Evolutionary conservation across 129 eudicot genomes (phyloP).

Genomic region (Chrysanthemum seticuspe): DNA sequence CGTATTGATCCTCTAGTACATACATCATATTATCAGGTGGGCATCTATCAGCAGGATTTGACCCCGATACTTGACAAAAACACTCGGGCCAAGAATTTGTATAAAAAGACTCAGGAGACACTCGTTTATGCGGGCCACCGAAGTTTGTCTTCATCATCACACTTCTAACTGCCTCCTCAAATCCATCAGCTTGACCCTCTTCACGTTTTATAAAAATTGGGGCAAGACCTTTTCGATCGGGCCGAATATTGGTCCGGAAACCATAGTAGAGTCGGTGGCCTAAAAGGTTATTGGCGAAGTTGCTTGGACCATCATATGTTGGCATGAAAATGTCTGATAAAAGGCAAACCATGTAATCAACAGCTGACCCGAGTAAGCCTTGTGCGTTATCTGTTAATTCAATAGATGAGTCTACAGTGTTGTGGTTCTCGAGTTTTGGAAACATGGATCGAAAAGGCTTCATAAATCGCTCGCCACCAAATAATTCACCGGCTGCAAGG

Average conservation of each 20-base stretch:
- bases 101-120: slow-evolving; percentile 79
- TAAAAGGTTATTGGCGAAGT: slow-evolving; percentile 89
- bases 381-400: slow-evolving; percentile 66
- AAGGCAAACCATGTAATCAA: slow-evolving; percentile 98
- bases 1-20: slow-evolving; percentile 50
- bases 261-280: slow-evolving; percentile 96
- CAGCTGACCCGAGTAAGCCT: slow-evolving; percentile 91
- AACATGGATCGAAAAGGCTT: slow-evolving; percentile 79
- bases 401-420: slow-evolving; percentile 61
- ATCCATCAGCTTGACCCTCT: slow-evolving; percentile 53
- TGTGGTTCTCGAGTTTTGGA: slow-evolving; percentile 84
- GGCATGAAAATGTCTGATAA: slow-evolving; percentile 96
- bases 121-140: slow-evolving; percentile 85
- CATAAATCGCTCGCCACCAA: slow-evolving; percentile 94
- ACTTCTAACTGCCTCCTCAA: slow-evolving; percentile 76
- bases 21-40: slow-evolving; percentile 73
- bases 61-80: slow-evolving; percentile 64
- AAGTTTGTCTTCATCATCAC: slow-evolving; percentile 79
- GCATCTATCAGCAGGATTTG: slow-evolving; percentile 67
- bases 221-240: slow-evolving; percentile 88
- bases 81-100: slow-evolving; percentile 99
- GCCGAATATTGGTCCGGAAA: slow-evolving; percentile 78
- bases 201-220: slow-evolving; percentile 80
- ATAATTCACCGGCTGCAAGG: slow-evolving; percentile 90
- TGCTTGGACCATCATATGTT: slow-evolving; percentile 97